A percentile compares a stretch with the other conserved stretches of the same genome.
phyloP scores from a whole-genome alignment of 768 basidiomycete species.

The Rhizopogon vesiculosus region DNA sequence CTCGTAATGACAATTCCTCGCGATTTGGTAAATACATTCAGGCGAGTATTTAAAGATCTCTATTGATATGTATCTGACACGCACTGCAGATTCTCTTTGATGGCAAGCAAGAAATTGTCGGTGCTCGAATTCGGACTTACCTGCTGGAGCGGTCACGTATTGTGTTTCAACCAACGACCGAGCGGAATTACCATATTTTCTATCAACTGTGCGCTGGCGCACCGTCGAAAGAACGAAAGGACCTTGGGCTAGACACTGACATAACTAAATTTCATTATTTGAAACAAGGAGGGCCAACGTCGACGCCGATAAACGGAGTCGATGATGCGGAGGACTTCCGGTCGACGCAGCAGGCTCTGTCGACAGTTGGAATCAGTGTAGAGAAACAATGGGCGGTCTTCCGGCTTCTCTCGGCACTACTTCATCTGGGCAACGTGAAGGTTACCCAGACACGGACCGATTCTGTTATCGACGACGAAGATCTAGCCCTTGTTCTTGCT shows the following conservation, averaged over 20 bases:
- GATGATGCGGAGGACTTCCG: conserved; percentile 97
- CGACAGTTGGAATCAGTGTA: conserved; percentile 95
- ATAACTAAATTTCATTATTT: conserved; percentile 87
- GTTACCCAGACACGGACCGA: conserved; percentile 79
- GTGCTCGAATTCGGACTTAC: conserved; percentile 98
- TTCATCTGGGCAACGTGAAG: conserved; percentile 98
- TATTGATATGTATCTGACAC: conserved; percentile 5
- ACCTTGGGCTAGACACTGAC: conserved; percentile 85
- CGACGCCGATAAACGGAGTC: conserved; percentile 85
- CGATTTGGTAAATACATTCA: conserved; percentile 99
- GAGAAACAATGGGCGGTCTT: conserved; percentile 99
- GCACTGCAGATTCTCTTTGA: conserved; percentile 88
- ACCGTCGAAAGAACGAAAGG: conserved; percentile 91
- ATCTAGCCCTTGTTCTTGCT: conserved; percentile 73
- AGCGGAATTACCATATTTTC: conserved; percentile 99
- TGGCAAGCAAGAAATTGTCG: conserved; percentile 93
- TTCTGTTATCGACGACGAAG: conserved; percentile 78
- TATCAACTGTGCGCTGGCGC: conserved; percentile 98
- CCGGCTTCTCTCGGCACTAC: conserved; percentile 83
- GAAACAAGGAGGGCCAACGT: conserved; percentile 86
- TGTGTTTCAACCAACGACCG: conserved; percentile 94
- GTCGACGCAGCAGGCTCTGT: conserved; percentile 88
- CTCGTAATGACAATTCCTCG: conserved; percentile 97
- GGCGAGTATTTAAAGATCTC: conserved; percentile 40
- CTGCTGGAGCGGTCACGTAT: conserved; percentile 95